phyloP scores from a whole-genome alignment of 257 asterid species.

The Nicotiana attenuata region DNA sequence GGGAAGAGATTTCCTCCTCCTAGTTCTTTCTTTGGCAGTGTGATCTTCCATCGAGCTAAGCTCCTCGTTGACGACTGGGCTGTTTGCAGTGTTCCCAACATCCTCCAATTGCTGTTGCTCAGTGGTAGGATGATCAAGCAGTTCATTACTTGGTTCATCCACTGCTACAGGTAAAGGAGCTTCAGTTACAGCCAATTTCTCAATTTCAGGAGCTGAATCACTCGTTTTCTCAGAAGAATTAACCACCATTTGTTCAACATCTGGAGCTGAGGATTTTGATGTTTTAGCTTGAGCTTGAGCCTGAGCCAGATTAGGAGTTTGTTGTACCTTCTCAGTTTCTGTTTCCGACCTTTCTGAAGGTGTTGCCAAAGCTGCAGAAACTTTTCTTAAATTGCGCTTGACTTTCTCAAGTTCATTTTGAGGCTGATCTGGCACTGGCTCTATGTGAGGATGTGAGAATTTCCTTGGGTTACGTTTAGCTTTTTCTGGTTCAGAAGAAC shows the following conservation, averaged over 20 bases:
- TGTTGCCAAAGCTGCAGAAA: constrained; percentile 52
- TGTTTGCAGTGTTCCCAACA: constrained; percentile 4
- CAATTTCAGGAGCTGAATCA: constrained; percentile 14
- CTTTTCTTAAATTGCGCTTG: constrained; percentile 57
- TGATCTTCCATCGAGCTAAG: constrained; percentile 24
- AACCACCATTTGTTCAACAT: constrained; percentile 33
- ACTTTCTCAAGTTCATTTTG: constrained; percentile 61
- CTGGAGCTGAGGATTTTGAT: constrained; percentile 28
- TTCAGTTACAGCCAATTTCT: constrained; percentile 2
- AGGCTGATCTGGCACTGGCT: constrained; percentile 23
- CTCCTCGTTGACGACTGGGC: constrained; percentile 18
- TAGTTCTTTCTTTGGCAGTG: constrained; percentile 18
- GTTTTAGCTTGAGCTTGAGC: constrained; percentile 26
- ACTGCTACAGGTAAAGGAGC: neutral
- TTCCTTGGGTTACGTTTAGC: constrained; percentile 23
- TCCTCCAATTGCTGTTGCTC: constrained; percentile 14
- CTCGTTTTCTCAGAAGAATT: constrained; percentile 18
- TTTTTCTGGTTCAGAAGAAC: constrained; percentile 33
- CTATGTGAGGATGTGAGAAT: constrained; percentile 7
- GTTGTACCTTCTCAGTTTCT: constrained; percentile 45
- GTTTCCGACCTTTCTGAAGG: constrained; percentile 47
- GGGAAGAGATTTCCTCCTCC: constrained; percentile 38
- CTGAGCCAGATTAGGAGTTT: constrained; percentile 25
- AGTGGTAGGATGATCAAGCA: neutral
- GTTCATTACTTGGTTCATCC: neutral